phyloP scores from a whole-genome alignment of 192 early-diverging fungal genomes.

The Coemansia sp. region DNA sequence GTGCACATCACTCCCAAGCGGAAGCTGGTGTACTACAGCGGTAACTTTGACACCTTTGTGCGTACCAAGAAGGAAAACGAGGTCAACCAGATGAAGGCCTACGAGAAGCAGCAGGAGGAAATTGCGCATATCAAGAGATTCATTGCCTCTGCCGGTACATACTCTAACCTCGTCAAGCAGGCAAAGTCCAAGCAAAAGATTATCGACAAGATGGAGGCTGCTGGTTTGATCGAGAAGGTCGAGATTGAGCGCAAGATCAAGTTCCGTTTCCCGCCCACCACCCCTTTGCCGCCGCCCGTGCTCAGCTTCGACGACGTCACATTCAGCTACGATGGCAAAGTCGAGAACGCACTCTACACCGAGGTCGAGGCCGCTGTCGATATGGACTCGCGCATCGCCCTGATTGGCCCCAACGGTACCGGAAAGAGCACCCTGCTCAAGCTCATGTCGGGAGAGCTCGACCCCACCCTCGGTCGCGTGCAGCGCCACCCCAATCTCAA shows the following conservation, averaged over 20 bases:
- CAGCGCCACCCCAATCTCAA: constrained; percentile 88
- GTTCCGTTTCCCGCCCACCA: constrained; percentile 84
- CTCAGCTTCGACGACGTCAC: constrained; percentile 87
- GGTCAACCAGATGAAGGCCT: constrained; percentile 99
- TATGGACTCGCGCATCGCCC: constrained; percentile 97
- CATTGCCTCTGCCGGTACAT: constrained; percentile 98
- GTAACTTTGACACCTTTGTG: constrained; percentile 96
- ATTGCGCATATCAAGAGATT: constrained; percentile 99
- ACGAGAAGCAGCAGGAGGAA: constrained; percentile 98
- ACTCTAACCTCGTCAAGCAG: constrained; percentile 97
- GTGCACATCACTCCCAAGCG: constrained; percentile 89
- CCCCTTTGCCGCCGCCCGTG: constrained; percentile 92
- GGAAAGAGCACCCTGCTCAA: constrained; percentile 98
- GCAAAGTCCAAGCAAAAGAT: constrained; percentile 99
- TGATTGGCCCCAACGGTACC: constrained; percentile 94
- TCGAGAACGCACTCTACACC: constrained; percentile 81
- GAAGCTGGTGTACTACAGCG: constrained; percentile 90
- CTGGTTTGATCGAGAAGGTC: constrained; percentile 95
- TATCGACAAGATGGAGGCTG: constrained; percentile 99
- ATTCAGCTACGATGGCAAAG: constrained; percentile 86
- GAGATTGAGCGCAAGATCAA: constrained; percentile 69
- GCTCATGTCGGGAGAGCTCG: constrained; percentile 89
- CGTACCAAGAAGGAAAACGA: constrained; percentile 94
- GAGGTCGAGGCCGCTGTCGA: constrained; percentile 92
- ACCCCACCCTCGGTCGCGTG: constrained; percentile 80